A percentile compares a stretch with the other conserved stretches of the same genome.
phyloP scores from a whole-genome alignment of 1,139 yeast genomes.

The Spathaspora sp. region DNA sequence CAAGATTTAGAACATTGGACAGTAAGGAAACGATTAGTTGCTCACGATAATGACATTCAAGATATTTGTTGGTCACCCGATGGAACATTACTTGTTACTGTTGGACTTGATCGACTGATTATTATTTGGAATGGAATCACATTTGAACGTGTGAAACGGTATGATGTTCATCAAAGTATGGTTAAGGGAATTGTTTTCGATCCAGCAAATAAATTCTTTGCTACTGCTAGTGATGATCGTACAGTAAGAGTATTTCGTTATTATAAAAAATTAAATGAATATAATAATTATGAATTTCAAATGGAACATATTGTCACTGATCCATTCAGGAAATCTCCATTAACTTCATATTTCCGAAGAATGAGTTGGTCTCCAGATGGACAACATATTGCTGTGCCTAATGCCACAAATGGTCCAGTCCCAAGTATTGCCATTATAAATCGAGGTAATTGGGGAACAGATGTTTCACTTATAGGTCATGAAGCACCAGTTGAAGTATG shows the following conservation, averaged over 20 bases:
- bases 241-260: conserved; percentile 85
- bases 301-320: conserved; percentile 79
- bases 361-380: conserved; percentile 99
- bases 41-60: conserved; percentile 96
- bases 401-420: conserved; percentile 96
- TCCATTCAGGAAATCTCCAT: conserved; percentile 87
- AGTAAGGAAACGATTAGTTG: conserved; percentile 84
- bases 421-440: conserved; percentile 85
- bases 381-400: conserved; percentile 92
- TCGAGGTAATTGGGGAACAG: conserved; percentile 92
- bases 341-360: conserved; percentile 88
- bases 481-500: conserved; percentile 97
- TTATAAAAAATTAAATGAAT: conserved; percentile 62
- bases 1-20: conserved; percentile 89
- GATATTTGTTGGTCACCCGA: conserved; percentile 99
- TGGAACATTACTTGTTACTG: conserved; percentile 83
- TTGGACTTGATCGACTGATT: conserved; percentile 88
- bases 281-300: conserved; percentile 72
- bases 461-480: conserved; percentile 87
- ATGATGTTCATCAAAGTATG: conserved; percentile 91
- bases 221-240: conserved; percentile 94
- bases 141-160: conserved; percentile 83
- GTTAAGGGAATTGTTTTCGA: conserved; percentile 97
- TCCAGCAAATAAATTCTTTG: conserved; percentile 96
- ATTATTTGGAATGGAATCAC: conserved; percentile 93